Evolutionary conservation across 805 yeast genomes (phyloP).

Genomic region (Candida chilensis): DNA sequence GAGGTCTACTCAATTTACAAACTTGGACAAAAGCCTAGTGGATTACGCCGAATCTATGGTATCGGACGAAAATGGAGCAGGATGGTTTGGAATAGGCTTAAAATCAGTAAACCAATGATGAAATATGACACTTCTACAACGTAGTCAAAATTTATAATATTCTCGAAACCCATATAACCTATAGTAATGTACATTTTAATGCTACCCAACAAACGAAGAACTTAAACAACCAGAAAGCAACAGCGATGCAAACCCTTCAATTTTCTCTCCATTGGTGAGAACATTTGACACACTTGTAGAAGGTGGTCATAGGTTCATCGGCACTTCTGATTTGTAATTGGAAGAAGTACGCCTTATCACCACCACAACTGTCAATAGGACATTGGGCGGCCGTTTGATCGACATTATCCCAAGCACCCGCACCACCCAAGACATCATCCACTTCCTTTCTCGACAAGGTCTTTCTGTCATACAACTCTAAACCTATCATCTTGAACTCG

Average conservation of each 20-base stretch:
- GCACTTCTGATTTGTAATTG: slow-evolving; percentile 96
- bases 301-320: slow-evolving; percentile 99
- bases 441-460: slow-evolving; percentile 79
- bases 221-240: not conserved
- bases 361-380: slow-evolving; percentile 80
- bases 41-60: too few relatives aligned
- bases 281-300: slow-evolving; percentile 90
- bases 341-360: slow-evolving; percentile 90
- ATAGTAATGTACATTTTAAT: too few relatives aligned
- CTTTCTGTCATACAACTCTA: slow-evolving; percentile 80
- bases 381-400: slow-evolving; percentile 94
- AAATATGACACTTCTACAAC: slow-evolving; percentile 7
- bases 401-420: slow-evolving; percentile 98
- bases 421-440: slow-evolving; percentile 95
- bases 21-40: not conserved
- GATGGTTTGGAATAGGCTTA: slow-evolving; percentile 3
- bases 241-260: slow-evolving; percentile 14
- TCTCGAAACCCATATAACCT: not conserved
- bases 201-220: not conserved
- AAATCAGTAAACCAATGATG: slow-evolving; percentile 1
- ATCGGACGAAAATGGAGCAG: slow-evolving; percentile 2
- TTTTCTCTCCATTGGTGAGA: slow-evolving; percentile 97
- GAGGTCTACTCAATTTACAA: too few relatives aligned
- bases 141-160: slow-evolving; percentile 5
- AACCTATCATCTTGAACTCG: slow-evolving; percentile 79